These are phyloP conservation scores for Aspergillus oerlinghausenensis DNA, from an alignment of 2,329 filamentous ascomycete genomes.

Conservation along the genomic window DNA sequence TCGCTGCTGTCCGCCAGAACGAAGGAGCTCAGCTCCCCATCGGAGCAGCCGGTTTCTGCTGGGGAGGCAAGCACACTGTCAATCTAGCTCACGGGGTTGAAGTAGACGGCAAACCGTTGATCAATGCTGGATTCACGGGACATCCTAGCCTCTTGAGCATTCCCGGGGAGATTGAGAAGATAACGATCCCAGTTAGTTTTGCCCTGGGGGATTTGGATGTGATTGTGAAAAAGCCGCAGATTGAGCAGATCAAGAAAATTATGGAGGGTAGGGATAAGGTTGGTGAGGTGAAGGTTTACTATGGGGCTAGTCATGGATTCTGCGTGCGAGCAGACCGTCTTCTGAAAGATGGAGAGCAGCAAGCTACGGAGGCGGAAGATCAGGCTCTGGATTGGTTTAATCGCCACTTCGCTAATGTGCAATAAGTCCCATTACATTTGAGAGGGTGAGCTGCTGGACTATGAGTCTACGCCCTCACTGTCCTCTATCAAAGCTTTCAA, in stretches of 20 bases:
- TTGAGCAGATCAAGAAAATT: constrained; percentile 18
- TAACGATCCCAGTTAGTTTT: constrained; percentile 19
- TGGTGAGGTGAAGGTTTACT: constrained; percentile 23
- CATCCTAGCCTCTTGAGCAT: constrained; percentile 50
- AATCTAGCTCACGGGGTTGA: constrained; percentile 42
- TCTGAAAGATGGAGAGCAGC: constrained; percentile 16
- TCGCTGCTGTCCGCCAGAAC: constrained; percentile 32
- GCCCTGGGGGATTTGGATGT: constrained; percentile 22
- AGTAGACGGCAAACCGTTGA: constrained; percentile 29
- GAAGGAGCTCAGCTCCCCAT: constrained; percentile 38
- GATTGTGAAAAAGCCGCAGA: constrained; percentile 13
- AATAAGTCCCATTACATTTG: not conserved
- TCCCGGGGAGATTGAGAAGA: constrained; percentile 42
- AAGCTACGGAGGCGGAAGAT: constrained; percentile 23
- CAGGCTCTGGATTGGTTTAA: constrained; percentile 21
- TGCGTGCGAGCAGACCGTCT: constrained; percentile 22
- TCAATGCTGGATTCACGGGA: constrained; percentile 51
- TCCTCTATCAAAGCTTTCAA: constrained; percentile 35
- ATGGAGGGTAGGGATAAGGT: constrained; percentile 12
- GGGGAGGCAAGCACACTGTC: constrained; percentile 56
- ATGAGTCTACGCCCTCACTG: not conserved
- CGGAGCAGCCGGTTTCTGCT: constrained; percentile 58
- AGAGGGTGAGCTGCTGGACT: not conserved
- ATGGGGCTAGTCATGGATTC: constrained; percentile 25
- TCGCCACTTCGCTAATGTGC: constrained; percentile 9